These are phyloP conservation scores for Agaricus sinodeliciosus DNA, from an alignment of 768 basidiomycete species.

Conservation along the genomic window DNA sequence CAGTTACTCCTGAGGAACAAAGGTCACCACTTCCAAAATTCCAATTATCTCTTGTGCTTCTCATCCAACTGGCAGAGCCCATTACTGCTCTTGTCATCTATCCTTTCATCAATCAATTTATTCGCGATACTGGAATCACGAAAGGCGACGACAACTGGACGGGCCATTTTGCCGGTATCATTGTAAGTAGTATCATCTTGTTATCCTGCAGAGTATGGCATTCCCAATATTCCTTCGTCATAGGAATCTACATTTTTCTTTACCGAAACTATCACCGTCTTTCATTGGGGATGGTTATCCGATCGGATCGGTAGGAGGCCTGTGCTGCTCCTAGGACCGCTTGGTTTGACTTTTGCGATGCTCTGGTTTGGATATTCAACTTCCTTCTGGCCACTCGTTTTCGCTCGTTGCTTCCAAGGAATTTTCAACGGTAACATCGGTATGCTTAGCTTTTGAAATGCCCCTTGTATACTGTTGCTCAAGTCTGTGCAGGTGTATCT, in stretches of 20 bases:
- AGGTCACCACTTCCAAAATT: conserved; percentile 33
- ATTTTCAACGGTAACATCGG: conserved; percentile 32
- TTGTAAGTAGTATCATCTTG: conserved; percentile 22
- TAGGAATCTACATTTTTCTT: conserved; percentile 41
- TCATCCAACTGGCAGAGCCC: conserved; percentile 40
- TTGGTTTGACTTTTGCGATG: conserved; percentile 35
- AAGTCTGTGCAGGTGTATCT: conserved; percentile 26
- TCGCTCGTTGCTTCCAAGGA: conserved; percentile 27
- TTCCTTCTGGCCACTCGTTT: conserved; percentile 27
- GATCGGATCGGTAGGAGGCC: conserved; percentile 40
- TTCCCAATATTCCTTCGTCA: background rate
- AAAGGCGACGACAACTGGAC: conserved; percentile 36
- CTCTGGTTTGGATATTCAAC: conserved; percentile 35
- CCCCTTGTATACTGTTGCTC: background rate
- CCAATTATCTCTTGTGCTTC: conserved; percentile 31
- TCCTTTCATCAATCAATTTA: conserved; percentile 39
- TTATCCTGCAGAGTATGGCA: background rate
- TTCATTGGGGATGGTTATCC: conserved; percentile 39
- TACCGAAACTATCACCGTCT: conserved; percentile 33
- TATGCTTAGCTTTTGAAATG: conserved; percentile 1
- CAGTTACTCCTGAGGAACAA: background rate
- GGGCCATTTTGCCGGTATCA: conserved; percentile 43
- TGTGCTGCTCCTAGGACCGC: conserved; percentile 34
- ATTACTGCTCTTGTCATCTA: conserved; percentile 38
- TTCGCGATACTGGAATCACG: conserved; percentile 37